Percentiles rank a stretch among this genome's conserved stretches.
Evolutionary conservation across 2,329 filamentous ascomycete species (phyloP).

Genomic region (Uncinocarpus reesii): DNA sequence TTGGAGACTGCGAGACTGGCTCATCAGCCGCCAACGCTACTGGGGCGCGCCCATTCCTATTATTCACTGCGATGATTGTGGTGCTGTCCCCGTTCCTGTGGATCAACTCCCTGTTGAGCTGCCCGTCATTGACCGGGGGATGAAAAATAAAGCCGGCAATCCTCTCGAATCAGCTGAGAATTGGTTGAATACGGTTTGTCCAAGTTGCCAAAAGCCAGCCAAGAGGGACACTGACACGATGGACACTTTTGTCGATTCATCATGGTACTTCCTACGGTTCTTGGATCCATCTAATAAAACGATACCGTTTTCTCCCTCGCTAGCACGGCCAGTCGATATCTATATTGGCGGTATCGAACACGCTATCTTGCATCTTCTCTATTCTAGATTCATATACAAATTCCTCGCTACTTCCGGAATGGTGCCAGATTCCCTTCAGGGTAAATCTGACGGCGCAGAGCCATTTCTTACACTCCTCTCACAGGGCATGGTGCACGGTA

Average conservation of each 20-base stretch:
- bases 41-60: slow-evolving; percentile 90
- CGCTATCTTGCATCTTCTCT: slow-evolving; percentile 79
- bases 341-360: slow-evolving; percentile 87
- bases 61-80: slow-evolving; percentile 67
- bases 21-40: slow-evolving; percentile 84
- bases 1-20: slow-evolving; percentile 79
- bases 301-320: slow-evolving; percentile 49
- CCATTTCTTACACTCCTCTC: slow-evolving; percentile 75
- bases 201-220: slow-evolving; percentile 56
- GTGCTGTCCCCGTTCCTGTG: slow-evolving; percentile 65
- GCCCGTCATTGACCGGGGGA: slow-evolving; percentile 58
- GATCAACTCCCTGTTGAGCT: slow-evolving; percentile 66
- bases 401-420: slow-evolving; percentile 53
- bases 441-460: slow-evolving; percentile 44
- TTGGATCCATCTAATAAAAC: slow-evolving; percentile 57
- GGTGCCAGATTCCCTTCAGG: slow-evolving; percentile 3
- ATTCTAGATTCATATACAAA: slow-evolving; percentile 83
- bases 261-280: slow-evolving; percentile 68
- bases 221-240: slow-evolving; percentile 85
- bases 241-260: slow-evolving; percentile 93
- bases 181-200: slow-evolving; percentile 68
- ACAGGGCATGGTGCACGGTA: slow-evolving; percentile 89
- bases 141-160: slow-evolving; percentile 61
- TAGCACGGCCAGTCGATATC: slow-evolving; percentile 64
- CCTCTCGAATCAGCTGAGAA: slow-evolving; percentile 60